phyloP scores from a whole-genome alignment of 495 filamentous ascomycete genomes.

The Penicillium arizonense region DNA sequence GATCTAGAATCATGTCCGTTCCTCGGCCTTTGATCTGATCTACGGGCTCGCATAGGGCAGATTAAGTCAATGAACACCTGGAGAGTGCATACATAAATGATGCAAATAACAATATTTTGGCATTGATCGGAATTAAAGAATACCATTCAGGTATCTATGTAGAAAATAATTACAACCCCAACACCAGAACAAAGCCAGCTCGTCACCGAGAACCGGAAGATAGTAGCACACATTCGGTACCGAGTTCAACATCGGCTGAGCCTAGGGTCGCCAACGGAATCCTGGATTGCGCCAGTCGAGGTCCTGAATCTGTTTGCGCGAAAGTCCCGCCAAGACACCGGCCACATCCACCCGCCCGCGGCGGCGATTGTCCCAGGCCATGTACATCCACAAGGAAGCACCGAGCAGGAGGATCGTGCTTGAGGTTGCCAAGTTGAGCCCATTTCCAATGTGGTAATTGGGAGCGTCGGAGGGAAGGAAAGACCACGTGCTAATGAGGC shows the following conservation, averaged over 20 bases:
- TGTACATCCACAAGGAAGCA: slow-evolving; percentile 53
- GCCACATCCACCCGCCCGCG: slow-evolving; percentile 53
- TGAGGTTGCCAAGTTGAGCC: slow-evolving; percentile 64
- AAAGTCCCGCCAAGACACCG: slow-evolving; percentile 54
- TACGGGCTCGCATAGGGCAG: too few relatives aligned
- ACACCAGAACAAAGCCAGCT: background rate
- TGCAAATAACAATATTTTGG: too few relatives aligned
- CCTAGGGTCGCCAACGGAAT: slow-evolving; percentile 61
- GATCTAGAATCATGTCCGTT: slow-evolving; percentile 5
- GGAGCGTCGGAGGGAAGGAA: slow-evolving; percentile 65
- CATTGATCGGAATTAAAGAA: too few relatives aligned
- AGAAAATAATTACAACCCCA: too few relatives aligned
- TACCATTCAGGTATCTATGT: too few relatives aligned
- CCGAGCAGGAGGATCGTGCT: slow-evolving; percentile 50
- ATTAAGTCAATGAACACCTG: too few relatives aligned
- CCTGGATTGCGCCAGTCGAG: slow-evolving; percentile 72
- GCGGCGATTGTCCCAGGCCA: slow-evolving; percentile 61
- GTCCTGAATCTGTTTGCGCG: slow-evolving; percentile 57
- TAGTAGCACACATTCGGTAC: background rate
- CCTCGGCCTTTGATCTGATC: background rate
- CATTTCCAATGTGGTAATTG: slow-evolving; percentile 72
- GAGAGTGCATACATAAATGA: too few relatives aligned
- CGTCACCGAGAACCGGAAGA: background rate
- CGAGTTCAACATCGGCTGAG: background rate
- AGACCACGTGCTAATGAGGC: slow-evolving; percentile 67